phyloP scores from a whole-genome alignment of 495 filamentous ascomycete species.

The Daldinia caldariorum region DNA sequence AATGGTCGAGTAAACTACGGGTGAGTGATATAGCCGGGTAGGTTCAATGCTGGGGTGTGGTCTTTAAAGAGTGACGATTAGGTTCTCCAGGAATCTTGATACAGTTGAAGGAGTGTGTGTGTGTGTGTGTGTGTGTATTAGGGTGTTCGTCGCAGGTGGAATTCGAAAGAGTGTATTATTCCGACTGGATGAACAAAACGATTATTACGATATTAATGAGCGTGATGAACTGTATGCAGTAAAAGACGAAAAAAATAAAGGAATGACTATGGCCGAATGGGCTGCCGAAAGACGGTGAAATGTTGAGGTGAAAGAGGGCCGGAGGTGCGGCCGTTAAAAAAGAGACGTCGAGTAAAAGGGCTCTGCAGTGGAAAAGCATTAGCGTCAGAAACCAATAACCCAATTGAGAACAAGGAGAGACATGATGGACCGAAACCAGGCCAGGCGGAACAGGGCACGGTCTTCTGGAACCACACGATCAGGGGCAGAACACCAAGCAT shows the following conservation, averaged over 20 bases:
- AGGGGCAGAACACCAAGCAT: conserved; percentile 44
- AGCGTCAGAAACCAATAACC: conserved; percentile 45
- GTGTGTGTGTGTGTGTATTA: conserved; percentile 21
- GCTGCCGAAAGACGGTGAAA: conserved; percentile 50
- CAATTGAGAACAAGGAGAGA: conserved; percentile 45
- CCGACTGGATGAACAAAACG: conserved; percentile 51
- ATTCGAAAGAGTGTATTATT: conserved; percentile 60
- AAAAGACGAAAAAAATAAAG: conserved; percentile 51
- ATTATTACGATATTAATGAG: conserved; percentile 66
- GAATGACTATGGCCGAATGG: conserved; percentile 61
- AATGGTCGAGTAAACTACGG: conserved; percentile 32
- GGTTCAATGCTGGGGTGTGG: conserved; percentile 35
- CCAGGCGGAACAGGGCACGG: conserved; percentile 43
- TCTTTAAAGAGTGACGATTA: conserved; percentile 57
- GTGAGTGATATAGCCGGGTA: conserved; percentile 33
- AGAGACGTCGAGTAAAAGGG: conserved; percentile 45
- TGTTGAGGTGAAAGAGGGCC: conserved; percentile 50
- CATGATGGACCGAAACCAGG: conserved; percentile 37
- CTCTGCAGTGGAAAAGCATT: conserved; percentile 45
- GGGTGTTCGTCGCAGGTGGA: conserved; percentile 51
- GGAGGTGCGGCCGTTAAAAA: conserved; percentile 52
- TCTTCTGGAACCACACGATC: conserved; percentile 45
- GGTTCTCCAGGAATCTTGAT: conserved; percentile 63
- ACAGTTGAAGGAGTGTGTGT: conserved; percentile 44
- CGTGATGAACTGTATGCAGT: conserved; percentile 57